Evolutionary conservation across 2,329 filamentous ascomycete species (phyloP).

Genomic region (Ilyonectria destructans): DNA sequence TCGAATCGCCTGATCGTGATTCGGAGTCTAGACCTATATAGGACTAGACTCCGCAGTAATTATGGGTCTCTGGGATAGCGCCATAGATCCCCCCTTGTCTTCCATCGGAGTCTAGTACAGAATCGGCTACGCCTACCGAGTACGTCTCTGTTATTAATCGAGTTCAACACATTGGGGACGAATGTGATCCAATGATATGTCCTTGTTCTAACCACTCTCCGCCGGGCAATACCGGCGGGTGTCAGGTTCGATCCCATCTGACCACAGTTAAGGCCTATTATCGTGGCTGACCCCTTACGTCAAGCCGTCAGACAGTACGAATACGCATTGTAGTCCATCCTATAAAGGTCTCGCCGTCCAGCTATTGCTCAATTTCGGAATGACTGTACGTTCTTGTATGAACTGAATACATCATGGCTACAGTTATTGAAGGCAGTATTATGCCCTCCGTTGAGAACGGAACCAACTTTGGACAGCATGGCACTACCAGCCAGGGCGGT

Average conservation of each 20-base stretch:
- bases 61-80: neutral
- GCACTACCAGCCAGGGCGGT: neutral
- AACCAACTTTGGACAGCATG: neutral
- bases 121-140: conserved; percentile 29
- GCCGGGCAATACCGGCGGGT: neutral
- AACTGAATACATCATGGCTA: conserved; percentile 21
- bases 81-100: neutral
- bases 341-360: neutral
- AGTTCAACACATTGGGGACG: neutral
- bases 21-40: conserved; percentile 35
- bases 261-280: neutral
- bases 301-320: neutral
- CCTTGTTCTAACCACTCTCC: neutral
- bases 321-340: neutral
- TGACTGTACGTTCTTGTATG: neutral
- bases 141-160: conserved; percentile 18
- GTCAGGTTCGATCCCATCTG: neutral
- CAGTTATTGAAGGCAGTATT: neutral
- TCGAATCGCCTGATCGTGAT: conserved; percentile 27
- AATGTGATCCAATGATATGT: neutral
- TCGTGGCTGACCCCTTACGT: neutral
- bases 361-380: neutral
- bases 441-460: conserved; percentile 16
- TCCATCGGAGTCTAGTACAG: conserved; percentile 47
- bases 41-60: conserved; percentile 52